phyloP scores from a whole-genome alignment of 2,329 filamentous ascomycete species.

The Colletotrichum aenigma region DNA sequence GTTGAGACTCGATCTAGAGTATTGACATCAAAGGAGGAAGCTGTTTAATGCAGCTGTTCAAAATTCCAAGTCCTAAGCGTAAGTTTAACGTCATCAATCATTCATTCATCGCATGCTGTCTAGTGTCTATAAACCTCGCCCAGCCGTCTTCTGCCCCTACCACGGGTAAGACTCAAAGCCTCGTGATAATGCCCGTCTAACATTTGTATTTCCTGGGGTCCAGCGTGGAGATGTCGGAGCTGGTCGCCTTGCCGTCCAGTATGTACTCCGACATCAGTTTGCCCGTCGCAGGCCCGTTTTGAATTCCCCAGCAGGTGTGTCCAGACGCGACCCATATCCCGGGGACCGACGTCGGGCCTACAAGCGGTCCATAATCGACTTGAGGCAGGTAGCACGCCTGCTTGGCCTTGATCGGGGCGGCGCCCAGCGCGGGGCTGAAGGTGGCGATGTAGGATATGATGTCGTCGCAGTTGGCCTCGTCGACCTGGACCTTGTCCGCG shows the following conservation, averaged over 20 bases:
- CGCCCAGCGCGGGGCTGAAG: slow-evolving; percentile 68
- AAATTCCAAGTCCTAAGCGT: too few relatives aligned
- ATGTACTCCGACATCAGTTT: slow-evolving; percentile 81
- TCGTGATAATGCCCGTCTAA: slow-evolving; percentile 25
- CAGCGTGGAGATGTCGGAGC: slow-evolving; percentile 68
- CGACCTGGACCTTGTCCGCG: slow-evolving; percentile 76
- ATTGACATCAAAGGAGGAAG: background rate
- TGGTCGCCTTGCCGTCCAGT: slow-evolving; percentile 72
- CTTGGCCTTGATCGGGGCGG: slow-evolving; percentile 71
- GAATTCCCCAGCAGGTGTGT: slow-evolving; percentile 98
- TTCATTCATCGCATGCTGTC: background rate
- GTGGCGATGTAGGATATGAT: slow-evolving; percentile 78
- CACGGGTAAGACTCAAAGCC: accelerated
- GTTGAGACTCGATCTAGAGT: accelerated
- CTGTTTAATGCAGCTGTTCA: background rate
- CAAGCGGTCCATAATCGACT: slow-evolving; percentile 73
- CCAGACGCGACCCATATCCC: slow-evolving; percentile 85
- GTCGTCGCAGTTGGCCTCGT: slow-evolving; percentile 80
- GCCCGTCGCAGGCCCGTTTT: slow-evolving; percentile 90
- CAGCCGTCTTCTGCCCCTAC: background rate
- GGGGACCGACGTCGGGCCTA: slow-evolving; percentile 75
- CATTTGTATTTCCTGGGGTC: slow-evolving; percentile 70
- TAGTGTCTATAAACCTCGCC: background rate
- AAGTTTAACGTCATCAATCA: background rate
- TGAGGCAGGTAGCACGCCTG: slow-evolving; percentile 96